A percentile compares a stretch with the other conserved stretches of the same genome.
Evolutionary conservation across 139 green algal species (phyloP).

Genomic region (Tetradesmus lagerheimii): DNA sequence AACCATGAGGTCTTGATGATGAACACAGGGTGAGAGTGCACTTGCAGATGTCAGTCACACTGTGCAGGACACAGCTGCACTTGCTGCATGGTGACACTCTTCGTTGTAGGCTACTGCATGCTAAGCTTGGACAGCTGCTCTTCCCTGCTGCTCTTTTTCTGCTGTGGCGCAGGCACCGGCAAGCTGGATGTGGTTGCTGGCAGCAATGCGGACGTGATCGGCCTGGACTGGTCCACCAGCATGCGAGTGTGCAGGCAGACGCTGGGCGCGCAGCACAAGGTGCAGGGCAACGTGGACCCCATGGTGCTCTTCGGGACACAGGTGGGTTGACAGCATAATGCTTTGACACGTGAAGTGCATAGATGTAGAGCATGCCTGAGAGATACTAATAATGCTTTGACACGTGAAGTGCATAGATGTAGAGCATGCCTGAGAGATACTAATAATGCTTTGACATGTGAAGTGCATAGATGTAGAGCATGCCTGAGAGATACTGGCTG

Average conservation of each 20-base stretch:
- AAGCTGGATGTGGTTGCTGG: slow-evolving; percentile 84
- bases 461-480: not conserved
- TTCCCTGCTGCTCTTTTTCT: not conserved
- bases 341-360: too few species aligned
- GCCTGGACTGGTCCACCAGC: slow-evolving; percentile 92
- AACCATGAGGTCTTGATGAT: too few species aligned
- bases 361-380: too few species aligned
- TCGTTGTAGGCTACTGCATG: not conserved
- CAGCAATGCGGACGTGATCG: slow-evolving; percentile 87
- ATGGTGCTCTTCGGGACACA: slow-evolving; percentile 93
- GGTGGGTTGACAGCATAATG: not conserved
- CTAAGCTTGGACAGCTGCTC: not conserved
- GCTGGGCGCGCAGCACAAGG: slow-evolving; percentile 63
- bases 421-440: too few species aligned
- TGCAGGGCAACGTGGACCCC: slow-evolving; percentile 93
- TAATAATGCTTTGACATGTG: too few species aligned
- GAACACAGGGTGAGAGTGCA: too few species aligned
- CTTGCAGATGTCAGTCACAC: too few species aligned
- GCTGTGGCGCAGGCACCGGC: slow-evolving; percentile 66
- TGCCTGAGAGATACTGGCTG: not conserved
- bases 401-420: too few species aligned
- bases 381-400: too few species aligned
- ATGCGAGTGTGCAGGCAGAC: slow-evolving; percentile 78
- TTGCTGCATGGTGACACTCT: too few species aligned
- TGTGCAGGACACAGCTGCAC: too few species aligned